Conservation (phyloP, 2,329 filamentous ascomycete species). For the Leptographium flavum region DNA sequence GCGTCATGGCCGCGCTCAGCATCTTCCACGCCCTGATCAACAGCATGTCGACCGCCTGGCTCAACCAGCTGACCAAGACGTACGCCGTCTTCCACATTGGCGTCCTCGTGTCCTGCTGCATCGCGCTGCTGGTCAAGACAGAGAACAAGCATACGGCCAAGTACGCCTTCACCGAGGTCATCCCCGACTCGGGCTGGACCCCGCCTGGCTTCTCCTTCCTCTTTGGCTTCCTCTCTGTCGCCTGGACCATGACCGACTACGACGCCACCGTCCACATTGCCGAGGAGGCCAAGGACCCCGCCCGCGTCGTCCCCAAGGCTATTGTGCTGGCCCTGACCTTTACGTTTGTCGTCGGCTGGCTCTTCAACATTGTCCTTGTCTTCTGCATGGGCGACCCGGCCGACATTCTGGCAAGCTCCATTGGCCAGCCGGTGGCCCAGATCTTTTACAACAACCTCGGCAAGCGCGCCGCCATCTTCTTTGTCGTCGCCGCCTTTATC, state of each 20-base stretch:
- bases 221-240: conserved; percentile 45
- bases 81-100: conserved; percentile 44
- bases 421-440: conserved; percentile 38
- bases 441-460: conserved; percentile 45
- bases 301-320: conserved; percentile 30
- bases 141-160: conserved; percentile 33
- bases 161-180: conserved; percentile 41
- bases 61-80: conserved; percentile 41
- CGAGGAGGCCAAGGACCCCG: conserved; percentile 27
- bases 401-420: conserved; percentile 28
- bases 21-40: conserved; percentile 38
- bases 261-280: conserved; percentile 25
- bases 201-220: conserved; percentile 40
- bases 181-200: conserved; percentile 35
- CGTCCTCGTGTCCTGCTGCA: conserved; percentile 34
- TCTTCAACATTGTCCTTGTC: conserved; percentile 43
- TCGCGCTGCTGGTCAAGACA: conserved; percentile 34
- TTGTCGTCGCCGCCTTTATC: conserved; percentile 39
- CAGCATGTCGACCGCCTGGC: conserved; percentile 40
- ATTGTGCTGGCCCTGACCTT: conserved; percentile 40
- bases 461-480: conserved; percentile 36
- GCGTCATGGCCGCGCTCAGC: conserved; percentile 39
- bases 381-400: conserved; percentile 39
- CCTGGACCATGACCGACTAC: conserved; percentile 43
- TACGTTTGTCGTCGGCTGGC: conserved; percentile 38